phyloP scores from a whole-genome alignment of 192 early-diverging fungal genomes.

The Coemansia sp. region DNA sequence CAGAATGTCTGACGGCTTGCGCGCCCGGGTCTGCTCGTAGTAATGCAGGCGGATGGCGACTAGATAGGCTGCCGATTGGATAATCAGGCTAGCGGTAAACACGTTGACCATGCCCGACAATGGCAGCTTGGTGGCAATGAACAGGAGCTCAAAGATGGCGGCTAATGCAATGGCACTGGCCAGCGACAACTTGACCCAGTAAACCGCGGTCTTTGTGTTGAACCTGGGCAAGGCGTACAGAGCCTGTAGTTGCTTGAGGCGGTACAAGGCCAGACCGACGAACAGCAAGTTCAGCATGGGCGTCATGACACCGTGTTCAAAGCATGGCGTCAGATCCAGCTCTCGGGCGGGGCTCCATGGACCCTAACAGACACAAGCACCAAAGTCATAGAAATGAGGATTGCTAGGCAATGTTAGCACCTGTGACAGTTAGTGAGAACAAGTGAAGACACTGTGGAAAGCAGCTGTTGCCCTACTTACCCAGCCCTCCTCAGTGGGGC shows the following conservation, averaged over 20 bases:
- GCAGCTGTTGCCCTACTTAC: not conserved
- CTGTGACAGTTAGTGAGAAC: too few relatives aligned
- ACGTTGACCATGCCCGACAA: not conserved
- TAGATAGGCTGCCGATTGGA: constrained; percentile 5
- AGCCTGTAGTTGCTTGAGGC: not conserved
- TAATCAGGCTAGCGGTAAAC: constrained; percentile 10
- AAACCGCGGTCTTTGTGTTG: constrained; percentile 4
- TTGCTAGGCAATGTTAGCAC: not conserved
- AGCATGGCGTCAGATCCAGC: constrained; percentile 32
- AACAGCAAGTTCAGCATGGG: constrained; percentile 18
- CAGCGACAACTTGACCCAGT: constrained; percentile 20
- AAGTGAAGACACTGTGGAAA: too few relatives aligned
- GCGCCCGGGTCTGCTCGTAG: constrained; percentile 21
- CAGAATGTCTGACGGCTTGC: constrained; percentile 15
- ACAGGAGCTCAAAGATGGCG: constrained; percentile 7
- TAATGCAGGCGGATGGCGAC: constrained; percentile 13
- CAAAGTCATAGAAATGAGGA: not conserved
- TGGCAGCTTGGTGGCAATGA: not conserved
- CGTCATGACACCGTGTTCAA: constrained; percentile 23
- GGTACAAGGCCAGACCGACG: not conserved
- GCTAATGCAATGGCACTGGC: not conserved
- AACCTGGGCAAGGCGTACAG: constrained; percentile 1
- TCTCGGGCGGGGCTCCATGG: constrained; percentile 22
- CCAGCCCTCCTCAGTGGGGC: constrained; percentile 12
- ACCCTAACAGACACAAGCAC: constrained; percentile 14